Evolutionary conservation across 495 filamentous ascomycete species (phyloP).

Genomic region (Hypomontagnella monticulosa): DNA sequence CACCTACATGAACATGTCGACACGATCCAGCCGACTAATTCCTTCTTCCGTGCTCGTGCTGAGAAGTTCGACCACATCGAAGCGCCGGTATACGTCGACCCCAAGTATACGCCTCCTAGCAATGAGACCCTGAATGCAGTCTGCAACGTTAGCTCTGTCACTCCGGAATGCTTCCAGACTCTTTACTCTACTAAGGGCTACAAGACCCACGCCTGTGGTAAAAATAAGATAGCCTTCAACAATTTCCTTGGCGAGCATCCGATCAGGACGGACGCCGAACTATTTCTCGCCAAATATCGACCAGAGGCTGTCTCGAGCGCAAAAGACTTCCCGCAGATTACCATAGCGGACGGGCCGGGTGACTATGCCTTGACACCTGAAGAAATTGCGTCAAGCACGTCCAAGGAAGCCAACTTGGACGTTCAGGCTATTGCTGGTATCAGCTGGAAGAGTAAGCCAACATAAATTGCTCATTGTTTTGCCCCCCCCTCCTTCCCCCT

Average conservation of each 20-base stretch:
- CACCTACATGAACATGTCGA: conserved; percentile 67
- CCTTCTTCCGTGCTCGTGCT: conserved; percentile 57
- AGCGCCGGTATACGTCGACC: conserved; percentile 28
- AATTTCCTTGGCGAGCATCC: conserved; percentile 61
- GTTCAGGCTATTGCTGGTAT: conserved; percentile 64
- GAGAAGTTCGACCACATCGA: conserved; percentile 39
- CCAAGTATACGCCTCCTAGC: conserved; percentile 40
- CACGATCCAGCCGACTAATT: conserved; percentile 74
- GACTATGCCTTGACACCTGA: conserved; percentile 38
- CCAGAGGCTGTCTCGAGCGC: conserved; percentile 58
- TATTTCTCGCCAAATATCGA: conserved; percentile 60
- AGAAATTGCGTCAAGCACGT: conserved; percentile 49
- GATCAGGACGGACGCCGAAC: conserved; percentile 59
- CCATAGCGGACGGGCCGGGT: conserved; percentile 52
- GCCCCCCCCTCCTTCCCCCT: no score
- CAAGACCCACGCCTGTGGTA: conserved; percentile 50
- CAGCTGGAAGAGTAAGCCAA: conserved; percentile 36
- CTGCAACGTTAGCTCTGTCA: conserved; percentile 63
- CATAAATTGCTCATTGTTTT: neutral
- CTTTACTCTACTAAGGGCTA: conserved; percentile 66
- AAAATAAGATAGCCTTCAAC: conserved; percentile 59
- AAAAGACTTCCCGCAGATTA: conserved; percentile 52
- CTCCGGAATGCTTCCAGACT: conserved; percentile 63
- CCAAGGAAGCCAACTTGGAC: conserved; percentile 76
- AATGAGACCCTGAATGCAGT: conserved; percentile 47